A percentile compares a stretch with the other conserved stretches of the same genome.
These are phyloP conservation scores for Straminergon stramineum DNA, from an alignment of 225 moss, liverwort and hornwort species.

Conservation along the genomic window DNA sequence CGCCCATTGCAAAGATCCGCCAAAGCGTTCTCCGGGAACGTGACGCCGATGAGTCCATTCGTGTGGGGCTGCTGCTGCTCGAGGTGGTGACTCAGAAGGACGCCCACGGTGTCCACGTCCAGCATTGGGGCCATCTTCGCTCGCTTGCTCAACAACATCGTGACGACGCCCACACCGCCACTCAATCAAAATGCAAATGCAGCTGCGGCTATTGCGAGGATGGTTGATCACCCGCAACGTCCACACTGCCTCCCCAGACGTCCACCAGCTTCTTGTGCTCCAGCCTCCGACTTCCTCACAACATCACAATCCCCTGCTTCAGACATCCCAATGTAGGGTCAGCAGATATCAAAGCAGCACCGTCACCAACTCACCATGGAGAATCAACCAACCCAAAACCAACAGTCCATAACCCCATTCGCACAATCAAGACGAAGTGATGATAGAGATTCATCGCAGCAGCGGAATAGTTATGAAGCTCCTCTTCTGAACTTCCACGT, in stretches of 20 bases:
- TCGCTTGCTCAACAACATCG: slow-evolving; percentile 26
- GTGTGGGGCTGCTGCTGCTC: slow-evolving; percentile 10
- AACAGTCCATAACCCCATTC: neutral
- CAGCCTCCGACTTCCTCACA: neutral
- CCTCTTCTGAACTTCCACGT: neutral
- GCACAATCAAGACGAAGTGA: neutral
- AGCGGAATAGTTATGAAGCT: neutral
- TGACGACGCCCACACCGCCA: neutral
- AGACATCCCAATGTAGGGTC: neutral
- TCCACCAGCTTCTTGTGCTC: neutral
- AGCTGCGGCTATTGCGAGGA: neutral
- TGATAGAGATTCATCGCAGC: neutral
- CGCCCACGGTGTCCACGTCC: neutral
- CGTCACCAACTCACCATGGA: neutral
- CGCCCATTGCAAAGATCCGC: neutral
- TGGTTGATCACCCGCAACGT: neutral
- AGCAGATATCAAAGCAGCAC: neutral
- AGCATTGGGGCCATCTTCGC: slow-evolving; percentile 13
- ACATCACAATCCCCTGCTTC: neutral
- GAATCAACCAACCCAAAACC: neutral
- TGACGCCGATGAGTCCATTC: slow-evolving; percentile 17
- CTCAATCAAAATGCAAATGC: neutral
- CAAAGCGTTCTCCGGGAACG: neutral
- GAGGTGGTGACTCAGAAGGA: slow-evolving; percentile 2
- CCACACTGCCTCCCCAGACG: neutral